Percentiles rank a stretch among this genome's conserved stretches.
phyloP scores from a whole-genome alignment of 495 filamentous ascomycete species.

The Hypoxylon fragiforme region DNA sequence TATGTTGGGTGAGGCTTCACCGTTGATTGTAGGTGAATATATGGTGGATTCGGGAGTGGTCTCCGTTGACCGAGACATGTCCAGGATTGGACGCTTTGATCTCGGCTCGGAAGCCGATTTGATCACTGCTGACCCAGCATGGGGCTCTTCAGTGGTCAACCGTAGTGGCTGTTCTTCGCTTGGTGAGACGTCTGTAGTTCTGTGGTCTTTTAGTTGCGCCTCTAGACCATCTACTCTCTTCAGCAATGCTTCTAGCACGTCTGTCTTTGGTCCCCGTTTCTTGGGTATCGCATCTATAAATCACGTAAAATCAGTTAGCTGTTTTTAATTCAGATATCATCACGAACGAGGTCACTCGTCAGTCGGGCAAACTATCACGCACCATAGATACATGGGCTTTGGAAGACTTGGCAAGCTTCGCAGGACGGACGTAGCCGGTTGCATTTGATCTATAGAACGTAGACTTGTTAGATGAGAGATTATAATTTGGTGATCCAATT shows the following conservation, averaged over 20 bases:
- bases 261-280: constrained; percentile 86
- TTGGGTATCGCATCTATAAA: constrained; percentile 79
- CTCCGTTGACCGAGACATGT: constrained; percentile 26
- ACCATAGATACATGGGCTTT: constrained; percentile 89
- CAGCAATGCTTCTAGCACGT: constrained; percentile 79
- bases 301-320: constrained; percentile 21
- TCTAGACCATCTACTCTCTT: constrained; percentile 85
- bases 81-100: constrained; percentile 31
- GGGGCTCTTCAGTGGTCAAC: constrained; percentile 9
- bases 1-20: constrained; percentile 46
- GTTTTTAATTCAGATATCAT: background rate
- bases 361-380: constrained; percentile 31
- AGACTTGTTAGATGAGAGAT: constrained; percentile 28
- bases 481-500: constrained; percentile 8
- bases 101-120: constrained; percentile 24
- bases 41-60: constrained; percentile 36
- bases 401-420: constrained; percentile 86
- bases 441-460: constrained; percentile 74
- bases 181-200: constrained; percentile 52
- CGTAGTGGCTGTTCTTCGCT: constrained; percentile 36
- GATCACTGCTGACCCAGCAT: background rate
- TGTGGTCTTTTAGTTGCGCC: constrained; percentile 71
- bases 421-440: constrained; percentile 82
- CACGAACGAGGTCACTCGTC: background rate
- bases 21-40: constrained; percentile 41